Percentiles rank a stretch among this genome's conserved stretches.
These are phyloP conservation scores for Diplodia mutila DNA, from an alignment of 2,329 filamentous ascomycete genomes.

Conservation along the genomic window DNA sequence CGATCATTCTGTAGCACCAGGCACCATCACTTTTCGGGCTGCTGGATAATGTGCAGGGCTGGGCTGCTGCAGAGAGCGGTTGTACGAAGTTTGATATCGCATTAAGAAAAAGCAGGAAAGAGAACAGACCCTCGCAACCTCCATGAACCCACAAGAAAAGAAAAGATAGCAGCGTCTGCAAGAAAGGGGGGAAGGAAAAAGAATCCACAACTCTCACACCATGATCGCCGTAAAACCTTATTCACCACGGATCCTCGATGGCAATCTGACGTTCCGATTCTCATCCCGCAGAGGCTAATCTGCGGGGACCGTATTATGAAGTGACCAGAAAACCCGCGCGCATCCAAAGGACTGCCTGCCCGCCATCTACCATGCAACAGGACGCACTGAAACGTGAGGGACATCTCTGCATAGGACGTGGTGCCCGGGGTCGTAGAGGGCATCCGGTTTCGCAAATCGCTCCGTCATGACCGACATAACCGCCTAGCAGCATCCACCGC, in stretches of 20 bases:
- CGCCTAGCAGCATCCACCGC: slow-evolving; percentile 83
- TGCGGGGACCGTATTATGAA: slow-evolving; percentile 21
- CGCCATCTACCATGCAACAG: slow-evolving; percentile 27
- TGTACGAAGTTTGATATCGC: slow-evolving; percentile 24
- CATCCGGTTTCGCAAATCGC: slow-evolving; percentile 23
- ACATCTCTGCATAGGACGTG: slow-evolving; percentile 24
- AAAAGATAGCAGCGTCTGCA: slow-evolving; percentile 18
- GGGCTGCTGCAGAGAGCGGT: neutral
- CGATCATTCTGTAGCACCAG: slow-evolving; percentile 14
- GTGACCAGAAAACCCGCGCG: slow-evolving; percentile 26
- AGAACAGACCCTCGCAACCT: slow-evolving; percentile 18
- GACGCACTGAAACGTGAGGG: slow-evolving; percentile 26
- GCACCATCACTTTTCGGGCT: slow-evolving; percentile 16
- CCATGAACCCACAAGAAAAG: slow-evolving; percentile 19
- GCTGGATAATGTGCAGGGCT: neutral
- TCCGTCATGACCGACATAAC: slow-evolving; percentile 16
- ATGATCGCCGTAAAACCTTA: slow-evolving; percentile 24
- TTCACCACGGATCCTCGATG: slow-evolving; percentile 26
- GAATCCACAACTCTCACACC: slow-evolving; percentile 25
- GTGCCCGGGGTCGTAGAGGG: slow-evolving; percentile 18
- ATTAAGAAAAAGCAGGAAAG: slow-evolving; percentile 18
- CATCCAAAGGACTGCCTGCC: slow-evolving; percentile 26
- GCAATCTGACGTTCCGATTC: slow-evolving; percentile 26
- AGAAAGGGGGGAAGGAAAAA: slow-evolving; percentile 17
- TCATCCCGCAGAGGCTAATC: slow-evolving; percentile 18